Base-by-base conservation (phyloP, 2,329 filamentous ascomycete genomes). In the Epichloe scottii region DNA sequence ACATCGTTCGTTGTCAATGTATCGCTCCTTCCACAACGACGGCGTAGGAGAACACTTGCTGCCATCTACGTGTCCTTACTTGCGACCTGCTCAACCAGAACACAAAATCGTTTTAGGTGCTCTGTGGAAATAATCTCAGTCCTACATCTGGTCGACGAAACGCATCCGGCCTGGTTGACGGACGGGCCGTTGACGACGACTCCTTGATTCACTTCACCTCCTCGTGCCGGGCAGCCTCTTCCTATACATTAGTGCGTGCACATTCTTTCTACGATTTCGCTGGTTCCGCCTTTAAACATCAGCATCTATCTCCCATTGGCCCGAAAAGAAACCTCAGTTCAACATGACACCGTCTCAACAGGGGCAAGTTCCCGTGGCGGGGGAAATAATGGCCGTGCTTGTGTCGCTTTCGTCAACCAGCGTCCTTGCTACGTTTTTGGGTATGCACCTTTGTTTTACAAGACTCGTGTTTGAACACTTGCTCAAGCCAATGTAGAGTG, bases 391-490 rank as follows among this genome's bases (percentile, higher is more conserved):
- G 6, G 50, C 46, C 48, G 46, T 53, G 23, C 33, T 51, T 5
- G 42, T 56, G 19, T 62, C 64, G 5, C 58, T 71, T 4, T 54
- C 61, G 5, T 64, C 67, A 10, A 58, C 60, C 34, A 66, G 64
- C 5, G 61, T 66, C 17, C 55, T 71, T 19, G 63, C 67, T 6
- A 53, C 59, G 41, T 71, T 69, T 48, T 53, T 71, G 39, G 65
- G 66, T 71, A 52, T 44, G 68, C 57, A 15, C 26, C 26, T 12
- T 17, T 17, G 44, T 12, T 23, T 6, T 6, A 11, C 30, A 14
- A 4, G 33, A 35, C 6, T 15, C 33, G n/a, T 14, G 5, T 6
- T 37, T 5, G 17, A 19, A 34, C 17, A 12, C 12, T 34, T 46
- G 43, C 33, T 10, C n/a, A 3, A 34, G n/a, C 30, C 10, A 21